phyloP scores from a whole-genome alignment of 2,329 filamentous ascomycete species.

The Teratosphaeria viscida region DNA sequence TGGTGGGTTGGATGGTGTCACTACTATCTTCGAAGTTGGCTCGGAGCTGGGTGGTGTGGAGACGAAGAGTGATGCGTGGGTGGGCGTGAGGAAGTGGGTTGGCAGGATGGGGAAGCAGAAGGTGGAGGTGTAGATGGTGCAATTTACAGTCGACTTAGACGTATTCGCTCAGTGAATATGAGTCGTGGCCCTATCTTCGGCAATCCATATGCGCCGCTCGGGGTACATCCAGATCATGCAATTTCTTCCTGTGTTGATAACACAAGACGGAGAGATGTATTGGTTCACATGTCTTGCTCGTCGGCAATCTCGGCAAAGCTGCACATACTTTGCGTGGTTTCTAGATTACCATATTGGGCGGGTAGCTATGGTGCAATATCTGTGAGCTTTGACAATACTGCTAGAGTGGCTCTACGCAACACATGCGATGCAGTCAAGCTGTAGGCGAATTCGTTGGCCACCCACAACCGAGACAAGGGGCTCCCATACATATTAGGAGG shows the following conservation, averaged over 20 bases:
- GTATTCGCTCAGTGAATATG: too few relatives aligned
- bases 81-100: slow-evolving; percentile 81
- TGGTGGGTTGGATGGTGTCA: slow-evolving; percentile 80
- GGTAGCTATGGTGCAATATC: background rate
- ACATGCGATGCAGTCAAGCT: background rate
- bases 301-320: background rate
- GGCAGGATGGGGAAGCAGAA: slow-evolving; percentile 30
- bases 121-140: background rate
- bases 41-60: slow-evolving; percentile 75
- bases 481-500: background rate
- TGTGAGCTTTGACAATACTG: background rate
- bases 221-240: too few relatives aligned
- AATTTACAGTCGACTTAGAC: too few relatives aligned
- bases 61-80: slow-evolving; percentile 76
- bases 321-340: background rate
- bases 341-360: background rate
- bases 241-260: too few relatives aligned
- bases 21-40: slow-evolving; percentile 90
- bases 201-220: too few relatives aligned
- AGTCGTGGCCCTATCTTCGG: too few relatives aligned
- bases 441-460: background rate
- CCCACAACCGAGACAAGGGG: background rate
- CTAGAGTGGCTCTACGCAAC: background rate
- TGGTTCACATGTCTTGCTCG: background rate
- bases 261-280: too few relatives aligned